Base-by-base conservation (phyloP, 176 grass and related monocot species). In the Canna indica region DNA sequence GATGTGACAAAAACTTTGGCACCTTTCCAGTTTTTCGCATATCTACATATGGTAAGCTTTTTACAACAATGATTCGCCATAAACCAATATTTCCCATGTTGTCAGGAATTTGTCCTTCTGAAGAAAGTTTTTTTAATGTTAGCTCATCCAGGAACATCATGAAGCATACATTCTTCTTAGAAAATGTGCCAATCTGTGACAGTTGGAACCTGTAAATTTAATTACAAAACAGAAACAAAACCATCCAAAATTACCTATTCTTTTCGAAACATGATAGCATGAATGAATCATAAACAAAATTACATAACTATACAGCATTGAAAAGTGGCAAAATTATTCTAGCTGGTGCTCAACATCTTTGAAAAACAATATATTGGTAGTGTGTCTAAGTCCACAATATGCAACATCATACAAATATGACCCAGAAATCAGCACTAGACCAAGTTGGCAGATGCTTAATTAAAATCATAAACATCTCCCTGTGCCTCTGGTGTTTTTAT, bases 71-170 rank as follows among this genome's bases (percentile, higher is more conserved):
- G 71, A 84, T 78, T 82, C 79, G 84, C 92, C 92, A 96, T 72
- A 91, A 68, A 44, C 86, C 88, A 78, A 91, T 77, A 53, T 80
- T 83, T 73, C 92, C 83, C 58, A 74, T 81, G 74, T 85, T 78
- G 73, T 96, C 83, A 36, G 77, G 88, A 71, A 71, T 12, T 17
- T 86, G 72, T 78, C 85, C 88, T 91, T 91, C 92, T 81, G 88
- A 87, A 76, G 88, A 91, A 80, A 96, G 76, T 72, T 83, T 87
- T 81, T 78, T 66, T 67, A 78, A 68, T 13, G 92, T 96, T 89
- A 83, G 78, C 73, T 84, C 79, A 81, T 96, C 92, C 76, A 91
- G 61, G 81, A 96, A 91, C 88, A 96, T 96, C 88, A 91, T 47
- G 83, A 96, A 91, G 85, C 88, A 96, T 62, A 89, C 88, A 79